Conservation (phyloP, 192 early-diverging fungal genomes). For the Coemansia asiatica region DNA sequence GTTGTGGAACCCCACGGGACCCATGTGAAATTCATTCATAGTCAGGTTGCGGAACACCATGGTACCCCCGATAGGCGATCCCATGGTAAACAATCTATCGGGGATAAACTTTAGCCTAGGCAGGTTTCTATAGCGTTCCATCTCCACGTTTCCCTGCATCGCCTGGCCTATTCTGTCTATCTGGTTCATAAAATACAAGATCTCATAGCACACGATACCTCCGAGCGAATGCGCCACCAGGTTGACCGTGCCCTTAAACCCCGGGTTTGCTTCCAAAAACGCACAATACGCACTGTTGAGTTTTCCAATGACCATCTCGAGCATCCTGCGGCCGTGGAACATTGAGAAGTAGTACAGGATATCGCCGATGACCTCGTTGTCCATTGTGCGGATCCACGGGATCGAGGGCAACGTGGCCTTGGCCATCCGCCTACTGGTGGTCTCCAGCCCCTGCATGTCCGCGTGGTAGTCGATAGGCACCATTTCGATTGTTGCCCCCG, state of each 20-base stretch:
- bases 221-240: conserved; percentile 70
- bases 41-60: conserved; percentile 64
- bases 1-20: conserved; percentile 63
- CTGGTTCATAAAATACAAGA: conserved; percentile 48
- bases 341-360: conserved; percentile 53
- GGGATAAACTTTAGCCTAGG: conserved; percentile 33
- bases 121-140: conserved; percentile 18
- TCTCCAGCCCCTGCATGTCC: conserved; percentile 32
- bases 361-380: conserved; percentile 52
- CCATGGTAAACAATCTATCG: conserved; percentile 33
- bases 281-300: conserved; percentile 59
- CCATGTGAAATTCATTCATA: conserved; percentile 57
- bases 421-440: conserved; percentile 44
- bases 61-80: conserved; percentile 57
- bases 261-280: conserved; percentile 59
- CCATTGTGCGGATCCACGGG: conserved; percentile 52
- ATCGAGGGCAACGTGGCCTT: conserved; percentile 52
- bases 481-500: conserved; percentile 35
- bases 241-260: conserved; percentile 62
- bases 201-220: conserved; percentile 69
- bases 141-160: conserved; percentile 19
- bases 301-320: conserved; percentile 57
- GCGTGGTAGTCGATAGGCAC: conserved; percentile 40
- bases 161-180: background rate
- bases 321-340: conserved; percentile 55